phyloP scores from a whole-genome alignment of 441 rosid genomes.

The Corymbia calophylla region DNA sequence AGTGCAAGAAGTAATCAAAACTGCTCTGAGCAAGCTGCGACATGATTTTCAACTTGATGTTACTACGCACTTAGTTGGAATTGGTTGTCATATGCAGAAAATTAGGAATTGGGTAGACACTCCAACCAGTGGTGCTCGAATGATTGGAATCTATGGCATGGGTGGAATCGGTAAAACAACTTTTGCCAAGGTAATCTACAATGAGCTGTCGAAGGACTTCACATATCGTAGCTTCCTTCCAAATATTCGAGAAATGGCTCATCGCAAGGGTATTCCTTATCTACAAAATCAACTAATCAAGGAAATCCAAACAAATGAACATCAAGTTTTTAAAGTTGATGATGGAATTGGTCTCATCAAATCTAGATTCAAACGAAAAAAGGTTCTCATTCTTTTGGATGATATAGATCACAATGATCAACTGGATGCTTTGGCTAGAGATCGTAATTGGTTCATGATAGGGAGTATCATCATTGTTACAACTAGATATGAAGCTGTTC shows the following conservation, averaged over 20 bases:
- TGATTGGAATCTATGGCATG: neutral
- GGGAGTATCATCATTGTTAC: neutral
- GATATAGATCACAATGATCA: fast-evolving
- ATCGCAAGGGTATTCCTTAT: neutral
- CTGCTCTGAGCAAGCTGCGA: neutral
- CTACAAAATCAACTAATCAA: neutral
- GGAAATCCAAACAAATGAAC: too few relatives aligned
- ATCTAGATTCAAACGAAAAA: neutral
- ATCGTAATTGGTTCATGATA: fast-evolving
- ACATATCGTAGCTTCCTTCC: neutral
- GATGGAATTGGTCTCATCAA: neutral
- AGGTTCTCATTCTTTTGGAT: neutral
- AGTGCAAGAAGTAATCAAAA: neutral
- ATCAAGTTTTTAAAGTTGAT: too few relatives aligned
- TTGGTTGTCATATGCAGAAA: neutral
- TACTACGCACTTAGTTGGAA: neutral
- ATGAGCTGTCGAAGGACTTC: neutral
- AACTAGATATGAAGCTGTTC: neutral
- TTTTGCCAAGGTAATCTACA: neutral
- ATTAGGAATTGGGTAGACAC: neutral
- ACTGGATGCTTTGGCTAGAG: neutral
- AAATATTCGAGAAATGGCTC: neutral
- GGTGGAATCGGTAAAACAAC: neutral
- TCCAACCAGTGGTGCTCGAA: fast-evolving
- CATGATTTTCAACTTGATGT: neutral